Evolutionary conservation across 345 rosid genomes (phyloP), one percentile per base, ranked within the genome.

Genomic region (Garcia nutans): DNA sequence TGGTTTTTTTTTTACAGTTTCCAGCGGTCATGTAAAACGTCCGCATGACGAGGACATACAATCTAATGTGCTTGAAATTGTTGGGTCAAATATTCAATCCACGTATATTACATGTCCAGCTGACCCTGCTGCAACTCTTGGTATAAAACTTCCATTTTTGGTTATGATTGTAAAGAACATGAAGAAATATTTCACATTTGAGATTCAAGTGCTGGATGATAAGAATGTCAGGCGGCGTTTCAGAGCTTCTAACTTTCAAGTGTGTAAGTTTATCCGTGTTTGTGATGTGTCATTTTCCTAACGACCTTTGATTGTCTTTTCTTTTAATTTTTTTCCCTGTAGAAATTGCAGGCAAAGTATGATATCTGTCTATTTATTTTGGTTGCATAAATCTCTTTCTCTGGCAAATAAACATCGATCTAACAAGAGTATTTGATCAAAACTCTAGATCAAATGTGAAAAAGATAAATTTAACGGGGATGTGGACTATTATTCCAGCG

Each of bases 211-310:
- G 77, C 85, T 96, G 75, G 99, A 96, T 66, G 99, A 96, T 82
- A 96, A 96, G 95, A 96, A 92, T 64, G 98, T 96, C 57, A 87
- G 99, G 70, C 80, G 99, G 44, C 97, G 99, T 70, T 96, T 96
- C 78, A 90, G 98, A 33, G 92, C 99, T 89, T 96, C 99, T 86
- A 96, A 96, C 82, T 96, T 89, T 84, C 99, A 96, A 89, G 99
- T 96, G 77, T 89, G 99, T 89, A 82, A 83, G 89, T 89, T 82
- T 83, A 80, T 83, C 89, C 86, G 64, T 81, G 74, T 20, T 74
- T 74, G 45, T 74, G 41, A 58, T 61, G 11, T 76, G 52, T 69
- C 17, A n/a, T 50, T 79, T 15, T 33, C 44, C 44, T 59, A 37
- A 20, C 1, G 19, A 9, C 31, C 17, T 49, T 65, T 24, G 10